Conservation (phyloP, 495 filamentous ascomycete species). For the Thermochaetoides thermophila region DNA sequence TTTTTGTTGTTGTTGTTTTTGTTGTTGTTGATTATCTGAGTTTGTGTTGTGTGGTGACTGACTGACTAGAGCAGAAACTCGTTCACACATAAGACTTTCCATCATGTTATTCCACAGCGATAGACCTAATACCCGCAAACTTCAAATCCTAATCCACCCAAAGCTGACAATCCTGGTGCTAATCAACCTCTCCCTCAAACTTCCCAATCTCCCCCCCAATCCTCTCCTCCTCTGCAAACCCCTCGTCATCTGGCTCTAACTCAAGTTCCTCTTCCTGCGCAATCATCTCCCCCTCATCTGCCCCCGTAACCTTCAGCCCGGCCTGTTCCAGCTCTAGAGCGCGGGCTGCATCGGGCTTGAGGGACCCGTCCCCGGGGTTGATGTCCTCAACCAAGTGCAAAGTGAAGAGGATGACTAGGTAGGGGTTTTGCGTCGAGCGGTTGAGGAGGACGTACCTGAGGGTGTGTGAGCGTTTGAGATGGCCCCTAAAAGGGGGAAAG, state of each 20-base stretch:
- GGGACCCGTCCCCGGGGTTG: slow-evolving; percentile 40
- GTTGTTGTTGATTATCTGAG: background rate
- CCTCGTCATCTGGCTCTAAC: slow-evolving; percentile 3
- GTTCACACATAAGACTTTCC: too few species aligned
- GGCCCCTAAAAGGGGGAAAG: slow-evolving; percentile 12
- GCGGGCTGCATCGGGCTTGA: slow-evolving; percentile 35
- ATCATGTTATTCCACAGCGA: too few species aligned
- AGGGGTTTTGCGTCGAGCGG: slow-evolving; percentile 47
- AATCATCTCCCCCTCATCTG: slow-evolving; percentile 2
- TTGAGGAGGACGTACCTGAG: slow-evolving; percentile 84
- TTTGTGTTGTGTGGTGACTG: too few species aligned
- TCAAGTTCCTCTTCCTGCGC: slow-evolving; percentile 1
- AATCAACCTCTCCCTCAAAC: slow-evolving; percentile 3
- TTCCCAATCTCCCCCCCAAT: slow-evolving; percentile 14
- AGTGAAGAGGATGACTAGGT: slow-evolving; percentile 68
- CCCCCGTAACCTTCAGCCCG: background rate
- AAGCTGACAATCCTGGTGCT: too few species aligned
- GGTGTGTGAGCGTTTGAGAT: slow-evolving; percentile 42
- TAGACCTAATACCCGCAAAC: too few species aligned
- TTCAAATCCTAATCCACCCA: too few species aligned
- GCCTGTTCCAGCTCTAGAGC: slow-evolving; percentile 8
- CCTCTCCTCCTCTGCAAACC: slow-evolving; percentile 14
- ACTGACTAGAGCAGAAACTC: too few species aligned
- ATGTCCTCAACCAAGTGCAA: slow-evolving; percentile 49
- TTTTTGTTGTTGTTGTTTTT: too few species aligned